phyloP scores from a whole-genome alignment of 2,329 filamentous ascomycete species.

The Trichoderma aggressivum region DNA sequence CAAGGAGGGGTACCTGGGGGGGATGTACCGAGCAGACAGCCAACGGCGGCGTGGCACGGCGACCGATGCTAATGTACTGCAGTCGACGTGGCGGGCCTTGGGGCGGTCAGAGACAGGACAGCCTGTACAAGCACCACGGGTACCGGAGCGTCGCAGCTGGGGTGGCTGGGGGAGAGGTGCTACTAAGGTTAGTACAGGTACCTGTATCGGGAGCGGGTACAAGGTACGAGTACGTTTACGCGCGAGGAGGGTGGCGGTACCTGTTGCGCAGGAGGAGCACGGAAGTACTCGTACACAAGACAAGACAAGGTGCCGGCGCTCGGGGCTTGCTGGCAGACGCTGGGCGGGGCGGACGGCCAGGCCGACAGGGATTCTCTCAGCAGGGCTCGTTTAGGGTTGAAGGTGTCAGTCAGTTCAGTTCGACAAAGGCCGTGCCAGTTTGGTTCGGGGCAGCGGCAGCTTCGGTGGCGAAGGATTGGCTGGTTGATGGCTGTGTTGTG shows the following conservation, averaged over 20 bases:
- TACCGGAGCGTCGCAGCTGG: neutral
- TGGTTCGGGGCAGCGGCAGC: neutral
- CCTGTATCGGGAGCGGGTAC: neutral
- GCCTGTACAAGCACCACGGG: neutral
- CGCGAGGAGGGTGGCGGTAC: constrained; percentile 18
- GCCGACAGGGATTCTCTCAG: constrained; percentile 24
- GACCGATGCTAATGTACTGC: constrained; percentile 6
- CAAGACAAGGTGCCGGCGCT: neutral
- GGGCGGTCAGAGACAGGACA: constrained; percentile 12
- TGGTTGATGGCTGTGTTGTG: neutral
- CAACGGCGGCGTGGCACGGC: constrained; percentile 12
- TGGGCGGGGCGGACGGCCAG: constrained; percentile 23
- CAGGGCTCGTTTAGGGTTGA: constrained; percentile 24
- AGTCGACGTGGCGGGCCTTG: constrained; percentile 13
- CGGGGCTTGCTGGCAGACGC: neutral
- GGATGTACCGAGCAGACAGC: constrained; percentile 5
- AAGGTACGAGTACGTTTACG: neutral
- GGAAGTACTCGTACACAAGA: neutral
- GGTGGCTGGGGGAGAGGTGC: constrained; percentile 8
- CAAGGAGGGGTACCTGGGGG: neutral
- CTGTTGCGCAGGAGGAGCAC: too few species aligned
- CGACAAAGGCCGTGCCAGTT: neutral
- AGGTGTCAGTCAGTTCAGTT: neutral
- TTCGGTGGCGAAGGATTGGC: constrained; percentile 13
- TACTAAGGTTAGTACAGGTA: neutral